Evolutionary conservation across 2,329 filamentous ascomycete genomes (phyloP), one percentile per base, ranked within the genome.

Genomic region (Ascochyta pisi): DNA sequence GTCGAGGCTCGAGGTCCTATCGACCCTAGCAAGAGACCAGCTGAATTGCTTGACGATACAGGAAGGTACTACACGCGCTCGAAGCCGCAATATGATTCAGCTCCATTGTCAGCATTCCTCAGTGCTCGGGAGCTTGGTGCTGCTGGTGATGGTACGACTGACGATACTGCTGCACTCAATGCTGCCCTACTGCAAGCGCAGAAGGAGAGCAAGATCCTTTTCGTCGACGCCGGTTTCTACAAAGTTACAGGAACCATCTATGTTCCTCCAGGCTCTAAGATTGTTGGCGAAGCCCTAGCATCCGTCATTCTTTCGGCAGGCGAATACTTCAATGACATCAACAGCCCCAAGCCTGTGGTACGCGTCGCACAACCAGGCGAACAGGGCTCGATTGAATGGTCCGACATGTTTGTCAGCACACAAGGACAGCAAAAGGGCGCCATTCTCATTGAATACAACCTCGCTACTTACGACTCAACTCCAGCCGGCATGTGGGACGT

Each of bases 241-340:
- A 70, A 81, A 13, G 79, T 86, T 58, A 83, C 79, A 8, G 76
- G 78, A 9, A 86, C 83, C 0, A 75, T 86, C 60, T 79, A 80
- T 60, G 74, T 86, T 4, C 84, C 84, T 10, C 89, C 88, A 76
- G 84, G 91, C 65, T 87, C 92, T 76, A 88, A 85, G 74, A 90
- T 96, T 72, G 90, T 89, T 1, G 92, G 92, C 63, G 92, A 96
- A 77, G 86, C 92, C 65, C 93, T 90, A 86, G 88, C 91, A 1
- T 89, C 93, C 1, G 79, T 95, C 49, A 89, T 96, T 69, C 88
- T 96, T 83, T 90, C 90, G 9, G 84, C 86, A 34, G 91, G 92
- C 44, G 66, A 55, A 12, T 82, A 62, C 40, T 77, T 76, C 61
- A 68, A 67, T 23, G 63, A 74, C 51, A 94, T 74, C 37, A 43